Evolutionary conservation across 2,329 filamentous ascomycete genomes (phyloP).

Genomic region (Colletotrichum sp.): DNA sequence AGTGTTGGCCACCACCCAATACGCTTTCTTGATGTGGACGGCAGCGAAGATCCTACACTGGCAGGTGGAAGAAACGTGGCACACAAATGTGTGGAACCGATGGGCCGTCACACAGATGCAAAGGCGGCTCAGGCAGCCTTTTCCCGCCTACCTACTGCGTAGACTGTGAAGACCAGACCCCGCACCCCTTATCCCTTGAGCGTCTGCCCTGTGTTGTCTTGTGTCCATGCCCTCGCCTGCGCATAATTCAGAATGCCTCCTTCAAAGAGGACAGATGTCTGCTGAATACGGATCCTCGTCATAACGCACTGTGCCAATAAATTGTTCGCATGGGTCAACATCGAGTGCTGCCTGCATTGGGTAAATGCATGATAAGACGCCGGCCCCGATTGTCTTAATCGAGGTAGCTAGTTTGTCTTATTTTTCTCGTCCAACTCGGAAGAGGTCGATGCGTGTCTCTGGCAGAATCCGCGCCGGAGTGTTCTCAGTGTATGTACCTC

Average conservation of each 20-base stretch:
- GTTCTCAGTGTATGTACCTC: constrained; percentile 3
- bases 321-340: background rate
- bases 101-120: constrained; percentile 11
- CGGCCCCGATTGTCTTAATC: background rate
- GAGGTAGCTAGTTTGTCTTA: background rate
- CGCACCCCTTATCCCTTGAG: background rate
- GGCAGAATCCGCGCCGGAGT: background rate
- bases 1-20: background rate
- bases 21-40: background rate
- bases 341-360: background rate
- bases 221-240: background rate
- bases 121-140: constrained; percentile 7
- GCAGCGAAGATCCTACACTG: constrained; percentile 16
- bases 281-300: background rate
- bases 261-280: background rate
- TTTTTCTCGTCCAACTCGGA: background rate
- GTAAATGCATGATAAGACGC: background rate
- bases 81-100: constrained; percentile 19
- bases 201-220: background rate
- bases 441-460: background rate
- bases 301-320: background rate
- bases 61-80: constrained; percentile 22
- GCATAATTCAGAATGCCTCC: background rate
- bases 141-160: constrained; percentile 1
- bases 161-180: background rate